These are phyloP conservation scores for Phylloporus arenicola DNA, from an alignment of 768 basidiomycete species.

Conservation along the genomic window DNA sequence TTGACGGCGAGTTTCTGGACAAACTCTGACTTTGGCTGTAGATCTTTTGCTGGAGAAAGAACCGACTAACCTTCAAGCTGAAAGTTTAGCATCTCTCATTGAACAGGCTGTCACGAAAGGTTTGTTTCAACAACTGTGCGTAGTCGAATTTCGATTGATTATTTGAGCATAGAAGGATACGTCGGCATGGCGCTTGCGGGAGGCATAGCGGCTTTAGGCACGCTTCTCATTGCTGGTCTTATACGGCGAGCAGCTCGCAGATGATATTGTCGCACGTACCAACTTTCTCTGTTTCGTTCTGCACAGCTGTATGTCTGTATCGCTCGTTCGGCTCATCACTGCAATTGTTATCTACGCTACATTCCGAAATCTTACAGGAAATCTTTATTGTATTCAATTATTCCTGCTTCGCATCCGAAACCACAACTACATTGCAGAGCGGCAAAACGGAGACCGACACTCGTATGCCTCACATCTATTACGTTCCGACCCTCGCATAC, in stretches of 20 bases:
- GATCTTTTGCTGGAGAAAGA: slow-evolving; percentile 87
- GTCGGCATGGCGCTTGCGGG: slow-evolving; percentile 96
- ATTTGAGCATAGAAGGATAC: slow-evolving; percentile 72
- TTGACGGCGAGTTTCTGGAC: neutral
- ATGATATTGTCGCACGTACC: slow-evolving; percentile 20
- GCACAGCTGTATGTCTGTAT: slow-evolving; percentile 10
- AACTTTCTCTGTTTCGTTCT: slow-evolving; percentile 9
- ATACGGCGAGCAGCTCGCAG: slow-evolving; percentile 75
- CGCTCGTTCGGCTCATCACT: slow-evolving; percentile 3
- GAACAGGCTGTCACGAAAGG: slow-evolving; percentile 82
- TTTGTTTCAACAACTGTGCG: slow-evolving; percentile 29
- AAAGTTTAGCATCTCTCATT: slow-evolving; percentile 79
- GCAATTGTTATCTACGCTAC: slow-evolving; percentile 12
- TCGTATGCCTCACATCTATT: neutral
- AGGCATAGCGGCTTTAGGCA: slow-evolving; percentile 81
- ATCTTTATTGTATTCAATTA: slow-evolving; percentile 25
- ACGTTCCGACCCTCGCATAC: neutral
- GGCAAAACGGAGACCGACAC: neutral
- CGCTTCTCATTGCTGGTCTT: slow-evolving; percentile 65
- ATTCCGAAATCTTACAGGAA: slow-evolving; percentile 1
- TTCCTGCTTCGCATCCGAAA: slow-evolving; percentile 6
- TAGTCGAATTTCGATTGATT: neutral
- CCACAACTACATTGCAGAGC: slow-evolving; percentile 6
- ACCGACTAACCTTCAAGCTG: slow-evolving; percentile 88
- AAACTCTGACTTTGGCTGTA: slow-evolving; percentile 28